Percentiles rank a stretch among this genome's conserved stretches.
phyloP scores from a whole-genome alignment of 306 rosid genomes.

The Aeschynomene evenia region DNA sequence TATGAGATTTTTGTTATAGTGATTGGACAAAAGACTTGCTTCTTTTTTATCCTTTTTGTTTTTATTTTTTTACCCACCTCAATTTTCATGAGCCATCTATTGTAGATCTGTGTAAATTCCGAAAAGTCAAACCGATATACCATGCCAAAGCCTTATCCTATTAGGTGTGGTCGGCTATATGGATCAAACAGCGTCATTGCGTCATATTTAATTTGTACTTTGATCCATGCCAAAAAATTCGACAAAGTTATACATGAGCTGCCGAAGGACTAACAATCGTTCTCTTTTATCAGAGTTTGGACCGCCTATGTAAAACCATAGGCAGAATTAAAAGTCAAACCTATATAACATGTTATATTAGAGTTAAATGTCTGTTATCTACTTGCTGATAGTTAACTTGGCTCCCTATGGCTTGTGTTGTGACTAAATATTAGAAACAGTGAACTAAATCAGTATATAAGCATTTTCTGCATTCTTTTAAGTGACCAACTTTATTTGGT shows the following conservation, averaged over 20 bases:
- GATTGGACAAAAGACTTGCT: conserved; percentile 5
- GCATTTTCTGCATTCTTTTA: background rate
- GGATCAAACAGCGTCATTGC: too few relatives aligned
- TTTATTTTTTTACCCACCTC: background rate
- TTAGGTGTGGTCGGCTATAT: too few relatives aligned
- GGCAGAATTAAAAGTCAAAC: too few relatives aligned
- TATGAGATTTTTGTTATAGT: conserved; percentile 20
- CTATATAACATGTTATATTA: background rate
- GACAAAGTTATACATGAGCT: too few relatives aligned
- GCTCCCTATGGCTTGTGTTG: background rate
- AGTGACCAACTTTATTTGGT: background rate
- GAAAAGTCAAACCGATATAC: too few relatives aligned
- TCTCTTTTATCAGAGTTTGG: too few relatives aligned
- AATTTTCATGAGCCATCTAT: background rate
- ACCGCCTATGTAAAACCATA: too few relatives aligned
- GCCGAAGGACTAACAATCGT: too few relatives aligned
- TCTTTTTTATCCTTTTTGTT: background rate
- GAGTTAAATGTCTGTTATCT: background rate
- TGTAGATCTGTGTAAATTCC: conserved; percentile 13
- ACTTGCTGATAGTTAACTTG: background rate
- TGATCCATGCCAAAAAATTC: too few relatives aligned
- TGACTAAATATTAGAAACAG: background rate
- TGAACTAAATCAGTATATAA: background rate
- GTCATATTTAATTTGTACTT: too few relatives aligned
- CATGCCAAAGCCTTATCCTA: too few relatives aligned